Conservation (phyloP, 371 early-diverging fungal species). For the Rhizopus sp. region DNA sequence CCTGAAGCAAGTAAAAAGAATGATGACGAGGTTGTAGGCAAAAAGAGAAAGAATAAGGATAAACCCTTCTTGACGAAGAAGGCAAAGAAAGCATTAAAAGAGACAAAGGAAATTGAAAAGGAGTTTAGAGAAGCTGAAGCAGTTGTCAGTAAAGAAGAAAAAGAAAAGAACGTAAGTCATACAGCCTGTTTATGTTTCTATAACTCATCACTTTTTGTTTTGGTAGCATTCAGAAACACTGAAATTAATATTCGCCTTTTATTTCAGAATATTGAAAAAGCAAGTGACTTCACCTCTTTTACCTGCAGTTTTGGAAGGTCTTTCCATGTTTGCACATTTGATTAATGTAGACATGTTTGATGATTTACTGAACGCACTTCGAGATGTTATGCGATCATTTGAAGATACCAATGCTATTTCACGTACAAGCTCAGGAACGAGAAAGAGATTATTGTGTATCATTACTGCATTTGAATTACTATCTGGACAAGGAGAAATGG, state of each 20-base stretch:
- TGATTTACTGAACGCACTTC: constrained; percentile 83
- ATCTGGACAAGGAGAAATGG: constrained; percentile 85
- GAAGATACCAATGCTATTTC: constrained; percentile 38
- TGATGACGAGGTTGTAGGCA: constrained; percentile 44
- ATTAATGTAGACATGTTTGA: constrained; percentile 94
- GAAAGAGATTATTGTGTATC: constrained; percentile 82
- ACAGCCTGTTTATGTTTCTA: not conserved
- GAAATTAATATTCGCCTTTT: constrained; percentile 88
- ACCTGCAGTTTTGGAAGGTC: constrained; percentile 88
- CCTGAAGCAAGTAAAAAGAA: constrained; percentile 36
- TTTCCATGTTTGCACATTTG: constrained; percentile 88
- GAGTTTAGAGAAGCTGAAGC: constrained; percentile 88
- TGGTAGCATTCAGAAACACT: constrained; percentile 85
- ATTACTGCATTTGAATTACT: constrained; percentile 85
- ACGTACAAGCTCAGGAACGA: constrained; percentile 47
- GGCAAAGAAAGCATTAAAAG: constrained; percentile 71
- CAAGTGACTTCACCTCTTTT: constrained; percentile 74
- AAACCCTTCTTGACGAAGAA: constrained; percentile 77
- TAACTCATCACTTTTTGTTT: constrained; percentile 22
- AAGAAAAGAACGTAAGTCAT: constrained; percentile 59
- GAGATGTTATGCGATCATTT: constrained; percentile 68
- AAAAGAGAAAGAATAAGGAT: constrained; percentile 52
- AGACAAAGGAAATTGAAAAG: constrained; percentile 72
- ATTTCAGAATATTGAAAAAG: constrained; percentile 92
- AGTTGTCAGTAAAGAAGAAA: constrained; percentile 73